Evolutionary conservation across 2,329 filamentous ascomycete species (phyloP), one percentile per base, ranked within the genome.

Genomic region (Pezicula rhizophila): DNA sequence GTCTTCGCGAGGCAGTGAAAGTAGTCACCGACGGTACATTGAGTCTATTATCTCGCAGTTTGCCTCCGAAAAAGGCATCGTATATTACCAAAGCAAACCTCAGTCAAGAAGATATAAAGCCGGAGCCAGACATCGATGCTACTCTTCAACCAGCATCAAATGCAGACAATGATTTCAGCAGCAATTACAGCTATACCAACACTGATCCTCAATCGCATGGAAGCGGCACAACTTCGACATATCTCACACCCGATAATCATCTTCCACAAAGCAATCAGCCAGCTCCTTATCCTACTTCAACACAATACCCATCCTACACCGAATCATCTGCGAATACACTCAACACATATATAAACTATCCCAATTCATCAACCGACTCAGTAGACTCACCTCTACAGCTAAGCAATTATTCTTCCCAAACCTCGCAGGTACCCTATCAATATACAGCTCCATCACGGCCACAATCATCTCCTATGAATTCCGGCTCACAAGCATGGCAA

Each of bases 11-110:
- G 37, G 70, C 73, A 2, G 69, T 79, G n/a, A 64, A 68, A 15
- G 63, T 64, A 14, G 74, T 80, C 20, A 68, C 76, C 7, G 70
- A 75, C 43, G 66, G 70, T 26, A 73, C 72, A 2, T 61, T 79
- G 3, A 62, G 59, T n/a, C 68, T 70, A 18, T 69, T 80, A 48
- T 71, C 66, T 47, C 68, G 69, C 17, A 56, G 56, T 20, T 41
- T 71, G 65, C 57, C 65, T 71, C 37, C 65, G 65, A 39, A 70
- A 66, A 52, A 69, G 66, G 43, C 69, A 62, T 2, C 64, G 60
- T 28, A 61, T 66, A n/a, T 39, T 23, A 26, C 35, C 41, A 39
- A 51, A 15, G 31, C 15, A 18, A 48, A 23, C 17, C 10, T 26
- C 31, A 39, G 31, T n/a, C 28, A 45, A 17, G 35, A 42, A 8